Base-by-base conservation (phyloP, 208 protist genomes). In the Leishmania braziliensis region DNA sequence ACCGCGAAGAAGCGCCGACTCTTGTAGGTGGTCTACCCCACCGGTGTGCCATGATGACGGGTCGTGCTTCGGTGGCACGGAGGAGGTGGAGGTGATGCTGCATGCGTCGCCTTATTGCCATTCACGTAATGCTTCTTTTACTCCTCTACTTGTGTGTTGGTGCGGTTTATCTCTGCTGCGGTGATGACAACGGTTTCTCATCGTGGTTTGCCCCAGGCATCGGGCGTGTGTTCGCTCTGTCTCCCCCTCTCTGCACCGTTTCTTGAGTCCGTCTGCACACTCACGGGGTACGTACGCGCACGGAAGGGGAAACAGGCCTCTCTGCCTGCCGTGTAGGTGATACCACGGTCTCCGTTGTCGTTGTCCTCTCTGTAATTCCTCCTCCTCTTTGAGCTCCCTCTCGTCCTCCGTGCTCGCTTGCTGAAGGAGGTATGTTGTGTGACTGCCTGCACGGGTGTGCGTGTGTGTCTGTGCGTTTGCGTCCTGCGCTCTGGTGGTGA, bases 1-100 rank as follows among this genome's bases (percentile, higher is more conserved):
- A 99, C 97, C 2, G 96, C 98, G 9, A 98, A 97, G 84, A 99
- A 99, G 90, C 90, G 94, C 20, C 89, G 92, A n/a, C 84, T 96
- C 18, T 85, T 97, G 75, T 97, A 90, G 85, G 56, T 39, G 39
- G 74, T 20, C 3, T 20, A 26, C 23, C 20, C 23, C 2, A 23
- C 74, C n/a, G 12, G 39, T 29, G 33, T 3, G 43, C 33, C 48
- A 8, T 36, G 48, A 33, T 73, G 69, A 48, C 33, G 8, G 26
- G 26, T 6, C 26, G 14, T 29, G 2, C 53, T 29, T 54, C 3
- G 43, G 26, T 51, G 18, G 46, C 69, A 73, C 46, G 12, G 69
- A 51, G 3, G 39, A 23, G 20, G 46, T 29, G 20, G 68, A 14
- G 46, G 20, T 73, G 6, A 16, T 18, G 33, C 36, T 23, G 39